Conservation (phyloP, 495 filamentous ascomycete genomes). For the Coniosporium apollinis region DNA sequence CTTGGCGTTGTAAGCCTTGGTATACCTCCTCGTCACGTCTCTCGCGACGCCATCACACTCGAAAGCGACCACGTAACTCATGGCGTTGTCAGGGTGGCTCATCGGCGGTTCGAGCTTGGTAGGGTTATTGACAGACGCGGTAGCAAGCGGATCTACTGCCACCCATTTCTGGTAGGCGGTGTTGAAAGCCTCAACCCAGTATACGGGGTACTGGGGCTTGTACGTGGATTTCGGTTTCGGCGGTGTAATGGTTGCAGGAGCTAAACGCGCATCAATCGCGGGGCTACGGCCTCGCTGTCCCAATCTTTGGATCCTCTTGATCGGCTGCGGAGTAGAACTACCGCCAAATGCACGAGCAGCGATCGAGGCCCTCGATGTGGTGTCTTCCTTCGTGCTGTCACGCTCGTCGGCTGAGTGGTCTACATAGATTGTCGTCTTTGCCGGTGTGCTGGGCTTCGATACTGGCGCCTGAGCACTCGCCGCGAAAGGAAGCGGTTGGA, state of each 20-base stretch:
- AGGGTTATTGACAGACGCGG: slow-evolving; percentile 54
- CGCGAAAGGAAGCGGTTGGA: slow-evolving; percentile 65
- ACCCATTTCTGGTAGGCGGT: slow-evolving; percentile 77
- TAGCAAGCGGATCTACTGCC: slow-evolving; percentile 71
- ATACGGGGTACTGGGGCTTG: slow-evolving; percentile 63
- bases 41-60: slow-evolving; percentile 54
- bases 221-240: slow-evolving; percentile 21
- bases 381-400: slow-evolving; percentile 3
- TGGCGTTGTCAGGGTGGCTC: slow-evolving; percentile 49
- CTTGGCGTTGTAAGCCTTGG: slow-evolving; percentile 65
- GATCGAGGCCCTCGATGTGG: too few species aligned
- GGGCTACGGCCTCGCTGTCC: too few species aligned
- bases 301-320: too few species aligned
- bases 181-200: slow-evolving; percentile 88
- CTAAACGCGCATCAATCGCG: background rate
- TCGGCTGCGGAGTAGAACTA: too few species aligned
- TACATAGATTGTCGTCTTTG: slow-evolving; percentile 22
- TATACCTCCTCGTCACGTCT: slow-evolving; percentile 44
- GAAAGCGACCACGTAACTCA: slow-evolving; percentile 78
- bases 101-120: slow-evolving; percentile 66
- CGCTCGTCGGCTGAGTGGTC: slow-evolving; percentile 12
- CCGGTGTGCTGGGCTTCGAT: slow-evolving; percentile 24
- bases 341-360: too few species aligned
- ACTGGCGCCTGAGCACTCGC: slow-evolving; percentile 38
- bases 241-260: background rate